Conservation (phyloP, 2,329 filamentous ascomycete genomes). For the Stemphylium lycopersici region DNA sequence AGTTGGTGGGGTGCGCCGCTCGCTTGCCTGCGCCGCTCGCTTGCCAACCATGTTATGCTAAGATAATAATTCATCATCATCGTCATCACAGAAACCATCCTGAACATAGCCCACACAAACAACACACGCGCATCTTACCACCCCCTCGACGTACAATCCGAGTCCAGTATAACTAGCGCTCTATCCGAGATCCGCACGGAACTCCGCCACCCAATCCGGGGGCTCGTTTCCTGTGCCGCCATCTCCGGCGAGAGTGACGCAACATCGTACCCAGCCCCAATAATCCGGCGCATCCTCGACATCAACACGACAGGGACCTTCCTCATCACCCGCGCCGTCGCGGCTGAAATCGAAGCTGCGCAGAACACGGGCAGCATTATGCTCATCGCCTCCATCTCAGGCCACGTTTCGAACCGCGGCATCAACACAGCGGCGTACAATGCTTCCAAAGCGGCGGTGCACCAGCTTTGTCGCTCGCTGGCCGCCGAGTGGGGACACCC, state of each 20-base stretch:
- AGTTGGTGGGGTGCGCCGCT: too few species aligned
- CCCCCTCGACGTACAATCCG: conserved; percentile 30
- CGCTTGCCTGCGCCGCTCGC: too few species aligned
- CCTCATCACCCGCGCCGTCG: conserved; percentile 41
- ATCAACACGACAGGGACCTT: conserved; percentile 50
- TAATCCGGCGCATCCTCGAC: conserved; percentile 46
- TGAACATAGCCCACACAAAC: conserved; percentile 9
- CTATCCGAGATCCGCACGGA: conserved; percentile 14
- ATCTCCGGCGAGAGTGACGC: conserved; percentile 42
- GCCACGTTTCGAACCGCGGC: conserved; percentile 43
- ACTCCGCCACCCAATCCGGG: conserved; percentile 29
- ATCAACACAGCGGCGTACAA: conserved; percentile 58
- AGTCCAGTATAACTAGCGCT: conserved; percentile 18
- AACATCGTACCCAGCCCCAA: conserved; percentile 39
- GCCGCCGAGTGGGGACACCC: conserved; percentile 56
- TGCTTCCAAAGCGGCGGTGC: conserved; percentile 61
- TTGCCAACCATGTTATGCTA: too few species aligned
- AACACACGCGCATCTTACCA: conserved; percentile 23
- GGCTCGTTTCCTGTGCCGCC: conserved; percentile 36
- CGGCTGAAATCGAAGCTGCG: conserved; percentile 38
- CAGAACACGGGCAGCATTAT: conserved; percentile 46
- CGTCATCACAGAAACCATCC: not conserved
- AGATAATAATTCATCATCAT: too few species aligned
- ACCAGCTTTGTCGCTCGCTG: conserved; percentile 58
- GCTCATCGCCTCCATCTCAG: conserved; percentile 49